Conservation (phyloP, 2,329 filamentous ascomycete species). For the Arthrobotrys entomopaga region DNA sequence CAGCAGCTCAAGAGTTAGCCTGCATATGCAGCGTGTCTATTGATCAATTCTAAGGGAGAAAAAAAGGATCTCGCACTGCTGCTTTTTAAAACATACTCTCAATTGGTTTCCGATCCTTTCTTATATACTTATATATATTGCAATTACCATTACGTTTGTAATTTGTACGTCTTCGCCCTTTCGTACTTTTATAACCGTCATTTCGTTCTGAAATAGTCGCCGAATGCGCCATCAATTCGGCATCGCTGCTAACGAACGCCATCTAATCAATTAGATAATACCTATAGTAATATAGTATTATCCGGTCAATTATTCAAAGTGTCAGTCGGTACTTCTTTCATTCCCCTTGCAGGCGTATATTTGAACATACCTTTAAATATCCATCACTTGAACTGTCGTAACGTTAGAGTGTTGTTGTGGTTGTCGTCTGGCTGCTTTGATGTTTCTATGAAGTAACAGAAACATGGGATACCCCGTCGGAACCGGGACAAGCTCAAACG, state of each 20-base stretch:
- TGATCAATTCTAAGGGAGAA: not conserved
- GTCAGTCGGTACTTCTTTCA: too few relatives aligned
- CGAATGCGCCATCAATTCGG: not conserved
- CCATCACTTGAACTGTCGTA: not conserved
- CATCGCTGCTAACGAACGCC: not conserved
- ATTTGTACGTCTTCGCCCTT: constrained; percentile 9
- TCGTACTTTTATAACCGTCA: not conserved
- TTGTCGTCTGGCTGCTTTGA: constrained; percentile 35
- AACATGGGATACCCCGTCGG: constrained; percentile 24
- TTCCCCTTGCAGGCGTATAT: not conserved
- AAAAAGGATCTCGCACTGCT: too few relatives aligned
- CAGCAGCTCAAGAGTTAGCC: not conserved
- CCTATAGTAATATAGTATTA: not conserved
- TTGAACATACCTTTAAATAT: not conserved
- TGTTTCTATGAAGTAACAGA: constrained; percentile 39
- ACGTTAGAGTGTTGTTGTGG: constrained; percentile 16
- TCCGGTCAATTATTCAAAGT: not conserved
- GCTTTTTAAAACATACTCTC: not conserved
- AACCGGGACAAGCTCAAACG: constrained; percentile 29
- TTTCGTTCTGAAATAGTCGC: not conserved
- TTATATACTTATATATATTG: constrained; percentile 15
- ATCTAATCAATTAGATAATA: not conserved
- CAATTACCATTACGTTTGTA: constrained; percentile 6
- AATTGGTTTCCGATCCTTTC: not conserved
- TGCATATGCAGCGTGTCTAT: constrained; percentile 13